Percentiles rank a stretch among this genome's conserved stretches.
Evolutionary conservation across 2,329 filamentous ascomycete genomes (phyloP).

Genomic region (Chrysoporthe deuterocubensis): DNA sequence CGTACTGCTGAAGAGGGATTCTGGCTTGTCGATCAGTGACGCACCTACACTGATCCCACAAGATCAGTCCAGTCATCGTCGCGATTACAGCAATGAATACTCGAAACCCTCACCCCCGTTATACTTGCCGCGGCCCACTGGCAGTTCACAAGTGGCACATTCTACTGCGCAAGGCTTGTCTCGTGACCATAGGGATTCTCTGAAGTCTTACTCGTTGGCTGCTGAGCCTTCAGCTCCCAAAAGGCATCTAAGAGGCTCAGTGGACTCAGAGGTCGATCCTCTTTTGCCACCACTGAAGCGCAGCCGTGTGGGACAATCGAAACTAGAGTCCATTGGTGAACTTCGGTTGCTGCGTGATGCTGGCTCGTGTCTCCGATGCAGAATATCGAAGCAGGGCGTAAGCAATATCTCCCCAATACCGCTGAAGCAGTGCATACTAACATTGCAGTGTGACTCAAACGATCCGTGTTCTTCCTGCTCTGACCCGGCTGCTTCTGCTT

Average conservation of each 20-base stretch:
- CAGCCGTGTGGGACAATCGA: constrained; percentile 55
- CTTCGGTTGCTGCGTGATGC: constrained; percentile 53
- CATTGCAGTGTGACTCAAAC: constrained; percentile 54
- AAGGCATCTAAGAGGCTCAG: constrained; percentile 42
- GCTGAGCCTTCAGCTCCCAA: constrained; percentile 41
- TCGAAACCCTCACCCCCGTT: constrained; percentile 43
- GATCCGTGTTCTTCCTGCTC: constrained; percentile 54
- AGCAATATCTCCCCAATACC: constrained; percentile 29
- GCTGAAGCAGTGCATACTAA: constrained; percentile 30
- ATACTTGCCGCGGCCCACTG: constrained; percentile 44
- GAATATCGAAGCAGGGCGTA: constrained; percentile 51
- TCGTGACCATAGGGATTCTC: constrained; percentile 47
- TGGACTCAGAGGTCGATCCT: constrained; percentile 54
- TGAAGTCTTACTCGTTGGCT: constrained; percentile 46
- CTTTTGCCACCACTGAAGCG: constrained; percentile 59
- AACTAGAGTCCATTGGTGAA: constrained; percentile 61
- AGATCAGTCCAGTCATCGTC: constrained; percentile 38
- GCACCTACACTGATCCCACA: constrained; percentile 42
- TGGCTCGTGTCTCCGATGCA: constrained; percentile 57
- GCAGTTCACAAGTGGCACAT: constrained; percentile 41
- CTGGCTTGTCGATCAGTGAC: constrained; percentile 46
- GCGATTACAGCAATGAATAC: constrained; percentile 39
- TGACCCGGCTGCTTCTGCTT: constrained; percentile 42
- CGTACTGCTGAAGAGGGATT: constrained; percentile 48
- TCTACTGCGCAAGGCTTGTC: constrained; percentile 39